Percentiles rank a stretch among this genome's conserved stretches.
phyloP scores from a whole-genome alignment of 2,329 filamentous ascomycete genomes.

The Paraconiothyrium brasiliense region DNA sequence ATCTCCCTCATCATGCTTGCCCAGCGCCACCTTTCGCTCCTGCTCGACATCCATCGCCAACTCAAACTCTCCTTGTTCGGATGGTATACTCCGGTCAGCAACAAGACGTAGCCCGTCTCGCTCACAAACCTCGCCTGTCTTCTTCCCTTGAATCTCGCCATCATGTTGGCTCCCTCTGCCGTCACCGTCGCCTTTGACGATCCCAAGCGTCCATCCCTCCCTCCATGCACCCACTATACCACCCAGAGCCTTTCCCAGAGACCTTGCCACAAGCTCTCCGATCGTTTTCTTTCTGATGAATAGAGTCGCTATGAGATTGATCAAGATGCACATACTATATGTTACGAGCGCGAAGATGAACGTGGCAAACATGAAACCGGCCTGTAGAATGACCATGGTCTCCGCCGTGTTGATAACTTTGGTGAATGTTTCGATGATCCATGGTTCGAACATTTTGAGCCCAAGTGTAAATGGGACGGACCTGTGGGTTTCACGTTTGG shows the following conservation, averaged over 20 bases:
- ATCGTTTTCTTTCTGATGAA: neutral
- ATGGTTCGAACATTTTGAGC: neutral
- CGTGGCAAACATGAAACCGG: neutral
- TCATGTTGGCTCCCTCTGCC: no score
- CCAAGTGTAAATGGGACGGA: neutral
- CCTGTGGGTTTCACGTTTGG: constrained; percentile 18
- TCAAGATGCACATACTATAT: neutral
- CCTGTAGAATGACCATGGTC: neutral
- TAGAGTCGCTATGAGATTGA: neutral
- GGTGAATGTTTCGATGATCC: neutral
- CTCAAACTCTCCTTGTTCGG: neutral
- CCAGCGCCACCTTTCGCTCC: neutral
- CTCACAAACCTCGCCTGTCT: no score
- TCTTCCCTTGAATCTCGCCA: neutral
- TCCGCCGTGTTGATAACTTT: neutral
- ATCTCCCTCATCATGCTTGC: neutral
- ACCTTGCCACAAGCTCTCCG: no score
- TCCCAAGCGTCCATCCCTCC: no score
- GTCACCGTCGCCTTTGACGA: no score
- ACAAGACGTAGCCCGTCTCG: neutral
- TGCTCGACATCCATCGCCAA: neutral
- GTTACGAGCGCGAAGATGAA: neutral
- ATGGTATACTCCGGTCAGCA: neutral
- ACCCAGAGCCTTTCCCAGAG: no score
- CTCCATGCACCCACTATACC: no score